A percentile compares a stretch with the other conserved stretches of the same genome.
Conservation (phyloP, 2,329 filamentous ascomycete species). For the Penicillium sp. region DNA sequence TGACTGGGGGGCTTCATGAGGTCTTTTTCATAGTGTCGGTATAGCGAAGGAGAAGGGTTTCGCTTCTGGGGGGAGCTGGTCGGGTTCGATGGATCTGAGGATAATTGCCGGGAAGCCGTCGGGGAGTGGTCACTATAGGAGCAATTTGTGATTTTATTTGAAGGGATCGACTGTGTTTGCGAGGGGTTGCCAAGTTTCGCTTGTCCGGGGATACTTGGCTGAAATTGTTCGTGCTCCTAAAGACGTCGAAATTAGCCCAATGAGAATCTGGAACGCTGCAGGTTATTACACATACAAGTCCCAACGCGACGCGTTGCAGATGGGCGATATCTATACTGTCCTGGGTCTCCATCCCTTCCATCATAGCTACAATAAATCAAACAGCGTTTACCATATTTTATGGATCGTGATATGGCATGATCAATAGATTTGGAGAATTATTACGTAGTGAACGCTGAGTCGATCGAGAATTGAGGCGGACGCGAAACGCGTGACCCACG, state of each 20-base stretch:
- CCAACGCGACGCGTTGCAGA: constrained; percentile 44
- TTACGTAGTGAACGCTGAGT: background rate
- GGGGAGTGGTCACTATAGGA: constrained; percentile 8
- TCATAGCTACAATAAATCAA: background rate
- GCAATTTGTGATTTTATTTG: constrained; percentile 1
- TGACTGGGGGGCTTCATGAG: constrained; percentile 13
- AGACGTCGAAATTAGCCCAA: constrained; percentile 29
- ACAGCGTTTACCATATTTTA: background rate
- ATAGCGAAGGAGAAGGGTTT: background rate
- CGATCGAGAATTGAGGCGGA: constrained; percentile 10
- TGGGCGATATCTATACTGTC: constrained; percentile 43
- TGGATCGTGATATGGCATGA: background rate
- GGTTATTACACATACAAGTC: constrained; percentile 38
- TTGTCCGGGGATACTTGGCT: constrained; percentile 17
- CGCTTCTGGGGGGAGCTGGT: constrained; percentile 3
- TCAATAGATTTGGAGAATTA: background rate
- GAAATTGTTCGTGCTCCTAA: constrained; percentile 34
- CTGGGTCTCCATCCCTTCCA: constrained; percentile 38
- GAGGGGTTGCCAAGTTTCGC: constrained; percentile 8
- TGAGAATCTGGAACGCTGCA: constrained; percentile 29
- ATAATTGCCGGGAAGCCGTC: constrained; percentile 5
- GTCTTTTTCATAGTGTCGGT: constrained; percentile 21
- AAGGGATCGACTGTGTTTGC: background rate
- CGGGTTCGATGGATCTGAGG: constrained; percentile 12
- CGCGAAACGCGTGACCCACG: constrained; percentile 36